These are phyloP conservation scores for Passalora sequoiae DNA, from an alignment of 2,329 filamentous ascomycete genomes.

Conservation along the genomic window DNA sequence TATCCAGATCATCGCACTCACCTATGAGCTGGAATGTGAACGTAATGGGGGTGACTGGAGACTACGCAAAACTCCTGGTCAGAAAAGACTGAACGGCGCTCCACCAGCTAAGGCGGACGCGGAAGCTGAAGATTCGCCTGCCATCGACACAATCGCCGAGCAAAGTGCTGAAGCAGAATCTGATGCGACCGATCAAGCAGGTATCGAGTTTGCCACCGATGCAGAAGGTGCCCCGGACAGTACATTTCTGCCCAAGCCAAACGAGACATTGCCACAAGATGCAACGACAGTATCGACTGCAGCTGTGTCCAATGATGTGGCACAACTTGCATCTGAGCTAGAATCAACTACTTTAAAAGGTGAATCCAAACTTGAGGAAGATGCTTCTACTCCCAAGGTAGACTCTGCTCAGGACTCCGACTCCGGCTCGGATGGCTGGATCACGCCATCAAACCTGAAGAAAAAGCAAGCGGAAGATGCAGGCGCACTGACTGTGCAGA, in stretches of 20 bases:
- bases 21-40: conserved; percentile 93
- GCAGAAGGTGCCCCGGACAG: neutral
- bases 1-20: conserved; percentile 80
- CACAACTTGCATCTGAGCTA: conserved; percentile 13
- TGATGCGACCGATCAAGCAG: neutral
- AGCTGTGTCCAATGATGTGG: conserved; percentile 5
- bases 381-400: conserved; percentile 24
- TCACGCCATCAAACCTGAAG: conserved; percentile 87
- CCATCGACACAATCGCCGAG: neutral
- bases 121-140: conserved; percentile 3
- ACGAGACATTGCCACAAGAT: too few relatives aligned
- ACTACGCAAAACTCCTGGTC: conserved; percentile 69
- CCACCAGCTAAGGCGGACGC: conserved; percentile 46
- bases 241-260: too few relatives aligned
- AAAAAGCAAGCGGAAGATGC: conserved; percentile 70
- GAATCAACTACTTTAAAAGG: conserved; percentile 17
- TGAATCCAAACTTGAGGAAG: conserved; percentile 14
- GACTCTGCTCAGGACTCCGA: conserved; percentile 30
- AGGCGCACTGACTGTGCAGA: conserved; percentile 40
- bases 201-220: conserved; percentile 4
- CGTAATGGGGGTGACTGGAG: conserved; percentile 85
- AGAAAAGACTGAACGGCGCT: conserved; percentile 70
- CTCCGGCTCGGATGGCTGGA: conserved; percentile 71
- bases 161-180: conserved; percentile 1
- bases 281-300: neutral